A percentile compares a stretch with the other conserved stretches of the same genome.
Conservation (phyloP, 1,139 yeast species). For the Lodderomyces pseudojiufengensis region DNA sequence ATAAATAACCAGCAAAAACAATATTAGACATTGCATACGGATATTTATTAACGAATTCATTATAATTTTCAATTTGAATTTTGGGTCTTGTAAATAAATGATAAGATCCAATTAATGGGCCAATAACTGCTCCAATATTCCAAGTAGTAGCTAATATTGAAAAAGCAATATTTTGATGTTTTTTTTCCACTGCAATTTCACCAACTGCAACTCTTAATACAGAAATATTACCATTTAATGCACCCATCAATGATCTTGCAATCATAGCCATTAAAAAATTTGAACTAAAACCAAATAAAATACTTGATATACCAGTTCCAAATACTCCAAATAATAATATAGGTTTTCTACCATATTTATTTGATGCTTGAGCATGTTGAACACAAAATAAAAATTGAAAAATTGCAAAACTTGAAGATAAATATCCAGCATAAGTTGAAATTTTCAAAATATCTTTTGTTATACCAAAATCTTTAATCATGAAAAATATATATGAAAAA, state of each 20-base stretch:
- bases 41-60: slow-evolving; percentile 33
- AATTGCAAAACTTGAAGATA: slow-evolving; percentile 37
- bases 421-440: slow-evolving; percentile 35
- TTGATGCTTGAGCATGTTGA: slow-evolving; percentile 35
- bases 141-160: slow-evolving; percentile 33
- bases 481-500: slow-evolving; percentile 38
- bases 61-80: slow-evolving; percentile 13
- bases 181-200: slow-evolving; percentile 33
- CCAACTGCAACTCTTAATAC: slow-evolving; percentile 39
- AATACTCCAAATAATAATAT: slow-evolving; percentile 29
- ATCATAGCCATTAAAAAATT: slow-evolving; percentile 32
- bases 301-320: slow-evolving; percentile 28
- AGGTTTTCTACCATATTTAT: slow-evolving; percentile 31
- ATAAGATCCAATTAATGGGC: slow-evolving; percentile 58
- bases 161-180: slow-evolving; percentile 37
- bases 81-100: slow-evolving; percentile 32
- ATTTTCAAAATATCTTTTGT: slow-evolving; percentile 34
- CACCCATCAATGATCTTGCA: slow-evolving; percentile 33
- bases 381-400: slow-evolving; percentile 36
- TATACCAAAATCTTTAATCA: slow-evolving; percentile 36
- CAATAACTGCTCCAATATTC: slow-evolving; percentile 39
- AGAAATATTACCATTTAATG: slow-evolving; percentile 35
- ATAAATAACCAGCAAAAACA: slow-evolving; percentile 44
- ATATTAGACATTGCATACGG: slow-evolving; percentile 64
- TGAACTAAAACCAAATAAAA: slow-evolving; percentile 32